Conservation (phyloP, 1,139 yeast genomes). For the Suhomyces coccinellae region DNA sequence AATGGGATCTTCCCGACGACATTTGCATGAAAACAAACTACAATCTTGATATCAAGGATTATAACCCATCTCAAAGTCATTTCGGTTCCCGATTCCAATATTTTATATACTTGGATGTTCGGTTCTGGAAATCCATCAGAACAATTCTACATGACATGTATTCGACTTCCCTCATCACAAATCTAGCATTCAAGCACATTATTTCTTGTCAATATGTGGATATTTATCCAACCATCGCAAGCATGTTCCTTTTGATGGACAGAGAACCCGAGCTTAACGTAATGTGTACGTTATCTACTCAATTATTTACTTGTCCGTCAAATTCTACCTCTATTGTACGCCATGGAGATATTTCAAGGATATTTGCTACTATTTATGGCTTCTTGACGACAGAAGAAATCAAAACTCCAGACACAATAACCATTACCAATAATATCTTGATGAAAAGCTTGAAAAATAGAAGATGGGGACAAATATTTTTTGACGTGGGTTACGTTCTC, state of each 20-base stretch:
- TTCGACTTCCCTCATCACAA: conserved; percentile 69
- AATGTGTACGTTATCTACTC: conserved; percentile 76
- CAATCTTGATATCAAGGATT: conserved; percentile 32
- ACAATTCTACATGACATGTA: conserved; percentile 64
- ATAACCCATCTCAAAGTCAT: conserved; percentile 31
- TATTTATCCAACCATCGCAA: conserved; percentile 75
- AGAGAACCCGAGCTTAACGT: conserved; percentile 83
- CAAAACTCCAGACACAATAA: conserved; percentile 46
- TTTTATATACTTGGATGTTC: conserved; percentile 63
- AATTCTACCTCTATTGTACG: conserved; percentile 68
- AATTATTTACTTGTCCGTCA: conserved; percentile 81
- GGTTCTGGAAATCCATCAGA: conserved; percentile 73
- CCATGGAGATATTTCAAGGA: conserved; percentile 69
- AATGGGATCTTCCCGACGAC: conserved; percentile 44
- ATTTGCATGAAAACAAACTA: conserved; percentile 50
- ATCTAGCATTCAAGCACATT: conserved; percentile 55
- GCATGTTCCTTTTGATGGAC: conserved; percentile 67
- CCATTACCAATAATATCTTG: conserved; percentile 42
- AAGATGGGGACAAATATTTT: conserved; percentile 81
- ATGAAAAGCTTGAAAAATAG: conserved; percentile 65
- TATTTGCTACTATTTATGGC: conserved; percentile 66
- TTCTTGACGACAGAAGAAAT: conserved; percentile 61
- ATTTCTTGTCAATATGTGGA: conserved; percentile 82
- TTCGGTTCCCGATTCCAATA: conserved; percentile 78
- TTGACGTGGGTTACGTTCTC: conserved; percentile 78